Base-by-base conservation (phyloP, 2,329 filamentous ascomycete genomes). In the Calycina marina region DNA sequence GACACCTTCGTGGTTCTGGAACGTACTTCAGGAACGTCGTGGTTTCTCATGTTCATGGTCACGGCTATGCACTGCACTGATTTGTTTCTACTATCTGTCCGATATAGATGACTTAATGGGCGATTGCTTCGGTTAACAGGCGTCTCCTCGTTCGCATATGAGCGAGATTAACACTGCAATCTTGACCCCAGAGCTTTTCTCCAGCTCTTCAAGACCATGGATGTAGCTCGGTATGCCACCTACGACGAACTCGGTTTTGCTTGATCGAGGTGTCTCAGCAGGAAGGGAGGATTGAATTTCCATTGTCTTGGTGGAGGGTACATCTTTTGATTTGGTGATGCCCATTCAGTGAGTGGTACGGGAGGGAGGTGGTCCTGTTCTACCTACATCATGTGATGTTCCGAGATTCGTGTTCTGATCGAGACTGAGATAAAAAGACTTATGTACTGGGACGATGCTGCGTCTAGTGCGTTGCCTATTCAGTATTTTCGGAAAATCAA, bases 41-140 rank as follows among this genome's bases (percentile, higher is more conserved):
- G 38, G 33, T 43, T 43, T 10, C 40, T 40, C 40, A 43, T 43
- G 27, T 43, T 30, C 30, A 43, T 39, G 11, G 40, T 41, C 5
- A 43, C 36, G 12, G 40, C 40, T 29, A 43, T 43, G 24, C 39
- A 12, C 28, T 39, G 34, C 13, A 30, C 15, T 15, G n/a, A 37
- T 28, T 41, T 40, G 14, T 28, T 28, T 13, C 29, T 33, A 12
- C 30, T 35, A 36, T 41, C 38, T 10, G 10, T 32, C 20, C 38
- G 32, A 26, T 43, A 43, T 43, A 28, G 20, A 43, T 13, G 14
- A 43, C 39, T 18, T 43, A 38, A 22, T 43, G 40, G 6, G 40
- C 40, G 30, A 41, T 40, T n/a, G 28, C 40, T 34, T 43, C 40
- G 6, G 40, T 41, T n/a, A 41, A 34, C 6, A 43, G 27, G 14